Base-by-base conservation (phyloP, 1,284 basidiomycete genomes). In the Heterobasidion occidentale region DNA sequence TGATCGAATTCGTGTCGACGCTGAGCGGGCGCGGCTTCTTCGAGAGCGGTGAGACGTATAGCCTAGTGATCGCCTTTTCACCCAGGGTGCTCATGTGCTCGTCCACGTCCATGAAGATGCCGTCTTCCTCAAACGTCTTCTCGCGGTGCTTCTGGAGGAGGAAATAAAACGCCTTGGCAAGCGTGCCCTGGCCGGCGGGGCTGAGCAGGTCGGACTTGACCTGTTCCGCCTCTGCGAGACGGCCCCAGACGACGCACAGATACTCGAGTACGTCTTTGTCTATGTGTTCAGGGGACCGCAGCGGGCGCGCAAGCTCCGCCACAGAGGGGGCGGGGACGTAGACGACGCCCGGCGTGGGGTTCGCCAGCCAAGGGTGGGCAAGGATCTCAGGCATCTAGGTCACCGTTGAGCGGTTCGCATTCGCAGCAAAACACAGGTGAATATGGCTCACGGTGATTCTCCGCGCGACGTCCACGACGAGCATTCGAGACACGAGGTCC, bases 101-200 rank as follows among this genome's bases (percentile, higher is more conserved):
- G 50, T 73, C 72, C 20, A 69, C 63, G 61, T 77, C 74, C 63
- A 75, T 71, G 55, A 79, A 69, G 42, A 76, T 76, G 5, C 77
- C 77, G 67, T 82, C 82, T 70, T 88, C 79, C 71, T 86, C 77
- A 67, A 86, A 69, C 19, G 84, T 81, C 59, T 83, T 82, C 64
- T 90, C 88, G 54, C 90, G 82, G 70, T 95, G 93, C 68, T 84
- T 83, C 56, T 83, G 77, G 20, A 97, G 78, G 49, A 97, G 77
- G 69, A 92, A 94, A 67, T 96, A 97, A 70, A 97, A 94, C 0
- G 92, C 92, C 70, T 98, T 98, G 34, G 93, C 91, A 67, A 93
- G 86, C 4, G 85, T 86, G 58, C 82, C 90, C 68, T 80, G 71
- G 17, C 82, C 83, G 36, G 76, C 74, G 12, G 83, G 79, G 38